These are phyloP conservation scores for Acacia acuminata DNA, from an alignment of 306 rosid genomes.

Conservation along the genomic window DNA sequence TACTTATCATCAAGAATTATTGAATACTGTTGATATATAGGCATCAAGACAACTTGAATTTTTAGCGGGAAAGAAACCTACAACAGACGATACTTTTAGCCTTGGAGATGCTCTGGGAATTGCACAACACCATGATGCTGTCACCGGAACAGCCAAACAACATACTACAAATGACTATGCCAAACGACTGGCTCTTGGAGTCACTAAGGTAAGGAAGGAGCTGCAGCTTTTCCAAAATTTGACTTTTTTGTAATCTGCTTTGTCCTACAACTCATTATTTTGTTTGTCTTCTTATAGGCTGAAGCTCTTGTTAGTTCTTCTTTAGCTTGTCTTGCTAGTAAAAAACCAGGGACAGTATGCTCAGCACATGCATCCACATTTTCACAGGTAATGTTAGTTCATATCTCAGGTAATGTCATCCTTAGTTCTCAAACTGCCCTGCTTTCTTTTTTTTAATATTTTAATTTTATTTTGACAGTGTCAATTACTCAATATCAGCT, in stretches of 20 bases:
- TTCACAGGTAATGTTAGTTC: constrained; percentile 56
- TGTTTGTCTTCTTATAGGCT: constrained; percentile 51
- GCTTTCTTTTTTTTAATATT: background rate
- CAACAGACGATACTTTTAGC: constrained; percentile 35
- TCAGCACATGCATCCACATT: constrained; percentile 36
- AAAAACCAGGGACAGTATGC: constrained; percentile 46
- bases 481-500: constrained; percentile 84
- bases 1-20: constrained; percentile 5
- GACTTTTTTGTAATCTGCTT: background rate
- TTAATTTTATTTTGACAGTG: constrained; percentile 60
- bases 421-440: constrained; percentile 15
- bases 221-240: background rate
- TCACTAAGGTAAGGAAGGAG: constrained; percentile 56
- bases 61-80: constrained; percentile 53
- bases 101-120: constrained; percentile 88
- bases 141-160: constrained; percentile 80
- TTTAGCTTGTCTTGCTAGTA: constrained; percentile 58
- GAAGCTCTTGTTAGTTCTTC: constrained; percentile 75
- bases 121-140: constrained; percentile 91
- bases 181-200: constrained; percentile 76
- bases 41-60: constrained; percentile 78
- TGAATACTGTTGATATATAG: constrained; percentile 39
- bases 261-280: background rate
- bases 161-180: constrained; percentile 86
- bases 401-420: background rate